Evolutionary conservation across 768 basidiomycete species (phyloP).

Genomic region (Boletus pseudo-olivaceus): DNA sequence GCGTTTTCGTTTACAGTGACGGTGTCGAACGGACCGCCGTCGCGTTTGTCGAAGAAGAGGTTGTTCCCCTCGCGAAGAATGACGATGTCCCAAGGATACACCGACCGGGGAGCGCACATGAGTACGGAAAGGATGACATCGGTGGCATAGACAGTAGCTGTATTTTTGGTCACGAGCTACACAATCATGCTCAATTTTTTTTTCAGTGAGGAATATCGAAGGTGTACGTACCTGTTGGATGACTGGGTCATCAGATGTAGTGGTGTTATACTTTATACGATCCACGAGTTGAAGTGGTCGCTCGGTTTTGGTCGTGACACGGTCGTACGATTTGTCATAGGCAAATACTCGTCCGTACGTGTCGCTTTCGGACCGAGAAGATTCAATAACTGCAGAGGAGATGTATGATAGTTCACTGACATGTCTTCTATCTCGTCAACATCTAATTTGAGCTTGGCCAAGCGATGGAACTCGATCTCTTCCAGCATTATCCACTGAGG

Average conservation of each 20-base stretch:
- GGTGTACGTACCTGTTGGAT: constrained; percentile 70
- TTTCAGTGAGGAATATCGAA: background rate
- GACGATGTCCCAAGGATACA: constrained; percentile 99
- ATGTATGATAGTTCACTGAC: constrained; percentile 43
- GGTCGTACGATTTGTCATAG: constrained; percentile 94
- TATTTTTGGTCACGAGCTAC: constrained; percentile 75
- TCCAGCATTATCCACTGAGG: constrained; percentile 94
- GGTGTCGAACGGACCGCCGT: constrained; percentile 94
- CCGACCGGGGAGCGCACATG: constrained; percentile 94
- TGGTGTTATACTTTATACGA: constrained; percentile 95
- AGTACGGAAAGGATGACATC: constrained; percentile 93
- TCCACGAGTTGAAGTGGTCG: constrained; percentile 88
- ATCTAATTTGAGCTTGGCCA: constrained; percentile 88
- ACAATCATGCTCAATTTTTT: constrained; percentile 5
- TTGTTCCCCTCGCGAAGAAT: constrained; percentile 90
- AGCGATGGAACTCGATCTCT: constrained; percentile 93
- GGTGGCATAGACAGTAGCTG: constrained; percentile 88
- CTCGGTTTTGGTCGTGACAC: constrained; percentile 91
- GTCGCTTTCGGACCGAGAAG: constrained; percentile 45
- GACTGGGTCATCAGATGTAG: constrained; percentile 96
- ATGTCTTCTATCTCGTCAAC: constrained; percentile 90
- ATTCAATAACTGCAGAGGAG: constrained; percentile 4
- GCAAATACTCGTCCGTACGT: constrained; percentile 86
- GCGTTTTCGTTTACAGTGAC: constrained; percentile 99
- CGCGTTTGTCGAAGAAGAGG: constrained; percentile 95